These are phyloP conservation scores for Suillus hirtellus DNA, from an alignment of 768 basidiomycete genomes.

Conservation along the genomic window DNA sequence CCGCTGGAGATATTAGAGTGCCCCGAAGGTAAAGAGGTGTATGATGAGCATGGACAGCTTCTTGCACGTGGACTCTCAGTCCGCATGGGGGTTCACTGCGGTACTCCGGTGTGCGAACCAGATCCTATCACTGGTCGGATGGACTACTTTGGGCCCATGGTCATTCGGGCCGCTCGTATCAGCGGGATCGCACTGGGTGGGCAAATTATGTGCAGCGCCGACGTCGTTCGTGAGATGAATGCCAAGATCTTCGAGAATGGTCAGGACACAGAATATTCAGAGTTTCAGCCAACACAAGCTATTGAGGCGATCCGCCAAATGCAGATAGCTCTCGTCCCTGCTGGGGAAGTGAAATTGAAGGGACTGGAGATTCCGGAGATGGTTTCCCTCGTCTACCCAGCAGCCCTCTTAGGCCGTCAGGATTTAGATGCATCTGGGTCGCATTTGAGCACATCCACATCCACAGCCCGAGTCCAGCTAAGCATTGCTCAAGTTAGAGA, in stretches of 20 bases:
- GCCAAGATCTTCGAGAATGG: constrained; percentile 58
- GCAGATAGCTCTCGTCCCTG: constrained; percentile 65
- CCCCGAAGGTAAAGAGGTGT: constrained; percentile 83
- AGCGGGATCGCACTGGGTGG: constrained; percentile 83
- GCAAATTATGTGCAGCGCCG: constrained; percentile 89
- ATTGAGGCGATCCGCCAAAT: constrained; percentile 76
- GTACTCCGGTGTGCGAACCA: constrained; percentile 82
- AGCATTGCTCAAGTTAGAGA: constrained; percentile 74
- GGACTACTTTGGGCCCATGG: constrained; percentile 98
- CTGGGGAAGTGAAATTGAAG: constrained; percentile 92
- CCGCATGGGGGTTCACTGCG: constrained; percentile 97
- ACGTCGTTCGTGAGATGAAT: constrained; percentile 79
- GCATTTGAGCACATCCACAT: constrained; percentile 14
- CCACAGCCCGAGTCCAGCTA: constrained; percentile 53
- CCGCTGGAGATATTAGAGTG: constrained; percentile 91
- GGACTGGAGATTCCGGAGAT: constrained; percentile 90
- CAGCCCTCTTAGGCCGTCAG: constrained; percentile 67
- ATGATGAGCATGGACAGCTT: constrained; percentile 62
- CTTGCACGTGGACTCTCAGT: constrained; percentile 89
- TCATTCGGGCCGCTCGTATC: constrained; percentile 90
- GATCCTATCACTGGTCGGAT: constrained; percentile 92
- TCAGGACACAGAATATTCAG: constrained; percentile 60
- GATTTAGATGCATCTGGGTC: constrained; percentile 45
- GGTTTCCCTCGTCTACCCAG: constrained; percentile 83
- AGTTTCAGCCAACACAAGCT: constrained; percentile 54